phyloP scores from a whole-genome alignment of 2,329 filamentous ascomycete genomes.

The Truncatella angustata region DNA sequence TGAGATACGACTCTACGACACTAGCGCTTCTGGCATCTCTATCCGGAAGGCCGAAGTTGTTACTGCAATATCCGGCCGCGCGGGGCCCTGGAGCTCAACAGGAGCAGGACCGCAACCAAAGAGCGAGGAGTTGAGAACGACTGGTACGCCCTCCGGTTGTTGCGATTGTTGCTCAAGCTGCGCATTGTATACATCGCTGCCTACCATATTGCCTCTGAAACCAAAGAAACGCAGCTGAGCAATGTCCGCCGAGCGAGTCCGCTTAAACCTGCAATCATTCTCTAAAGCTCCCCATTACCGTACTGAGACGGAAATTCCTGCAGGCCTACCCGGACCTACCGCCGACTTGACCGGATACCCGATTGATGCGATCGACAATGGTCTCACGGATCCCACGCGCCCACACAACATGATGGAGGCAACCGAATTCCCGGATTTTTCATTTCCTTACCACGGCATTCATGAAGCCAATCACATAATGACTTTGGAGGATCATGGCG shows the following conservation, averaged over 20 bases:
- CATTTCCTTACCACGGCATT: slow-evolving; percentile 47
- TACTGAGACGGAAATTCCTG: slow-evolving; percentile 28
- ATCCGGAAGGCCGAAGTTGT: slow-evolving; percentile 24
- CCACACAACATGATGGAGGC: slow-evolving; percentile 40
- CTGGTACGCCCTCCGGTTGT: background rate
- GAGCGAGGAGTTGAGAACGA: background rate
- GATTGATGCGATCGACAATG: slow-evolving; percentile 33
- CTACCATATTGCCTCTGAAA: slow-evolving; percentile 10
- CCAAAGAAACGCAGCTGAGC: slow-evolving; percentile 22
- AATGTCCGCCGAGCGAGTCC: slow-evolving; percentile 38
- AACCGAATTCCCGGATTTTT: slow-evolving; percentile 52
- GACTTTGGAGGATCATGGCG: slow-evolving; percentile 34
- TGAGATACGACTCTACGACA: slow-evolving; percentile 21
- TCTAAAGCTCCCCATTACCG: slow-evolving; percentile 29
- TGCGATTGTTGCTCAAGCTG: background rate
- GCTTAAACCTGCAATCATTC: slow-evolving; percentile 10
- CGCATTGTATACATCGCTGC: background rate
- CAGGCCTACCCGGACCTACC: slow-evolving; percentile 28
- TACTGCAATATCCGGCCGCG: slow-evolving; percentile 23
- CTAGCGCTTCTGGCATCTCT: slow-evolving; percentile 25
- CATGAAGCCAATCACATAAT: slow-evolving; percentile 41
- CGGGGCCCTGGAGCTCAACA: slow-evolving; percentile 16
- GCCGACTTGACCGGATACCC: slow-evolving; percentile 35
- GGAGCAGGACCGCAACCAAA: background rate
- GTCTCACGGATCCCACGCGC: slow-evolving; percentile 27